A percentile compares a stretch with the other conserved stretches of the same genome.
Conservation (phyloP, 441 rosid genomes). For the Brassica hybrid region DNA sequence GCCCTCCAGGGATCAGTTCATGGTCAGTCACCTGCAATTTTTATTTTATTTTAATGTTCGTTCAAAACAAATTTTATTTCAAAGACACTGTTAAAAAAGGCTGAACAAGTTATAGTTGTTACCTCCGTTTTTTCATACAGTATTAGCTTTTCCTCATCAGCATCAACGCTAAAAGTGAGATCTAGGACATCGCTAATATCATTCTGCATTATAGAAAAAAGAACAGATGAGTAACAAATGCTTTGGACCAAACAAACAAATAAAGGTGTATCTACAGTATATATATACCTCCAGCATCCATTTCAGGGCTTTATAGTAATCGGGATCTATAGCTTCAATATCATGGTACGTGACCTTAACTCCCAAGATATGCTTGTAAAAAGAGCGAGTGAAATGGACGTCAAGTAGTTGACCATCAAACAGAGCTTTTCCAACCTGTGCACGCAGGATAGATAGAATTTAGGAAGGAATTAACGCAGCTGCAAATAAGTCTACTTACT, state of each 20-base stretch:
- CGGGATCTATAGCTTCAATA: slow-evolving; percentile 97
- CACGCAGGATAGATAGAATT: slow-evolving; percentile 30
- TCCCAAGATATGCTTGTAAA: slow-evolving; percentile 95
- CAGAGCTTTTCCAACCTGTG: slow-evolving; percentile 92
- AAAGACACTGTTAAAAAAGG: background rate
- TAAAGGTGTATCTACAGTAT: background rate
- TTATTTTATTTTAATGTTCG: background rate
- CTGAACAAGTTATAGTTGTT: slow-evolving; percentile 26
- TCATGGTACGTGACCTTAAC: slow-evolving; percentile 92
- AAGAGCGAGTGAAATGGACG: slow-evolving; percentile 96
- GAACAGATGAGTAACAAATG: slow-evolving; percentile 22
- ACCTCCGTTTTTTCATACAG: slow-evolving; percentile 84
- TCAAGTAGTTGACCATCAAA: slow-evolving; percentile 95
- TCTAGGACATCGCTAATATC: slow-evolving; percentile 78
- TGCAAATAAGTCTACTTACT: background rate
- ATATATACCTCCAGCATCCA: slow-evolving; percentile 94
- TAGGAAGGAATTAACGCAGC: background rate
- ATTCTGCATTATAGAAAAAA: slow-evolving; percentile 59
- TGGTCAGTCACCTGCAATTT: slow-evolving; percentile 81
- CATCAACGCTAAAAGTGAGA: slow-evolving; percentile 95
- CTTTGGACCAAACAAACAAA: background rate
- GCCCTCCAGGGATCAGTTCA: slow-evolving; percentile 91
- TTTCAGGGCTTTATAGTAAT: slow-evolving; percentile 80
- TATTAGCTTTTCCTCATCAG: slow-evolving; percentile 95
- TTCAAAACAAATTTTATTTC: background rate